phyloP scores from a whole-genome alignment of 1,284 basidiomycete genomes.

The Wallemia hederae region DNA sequence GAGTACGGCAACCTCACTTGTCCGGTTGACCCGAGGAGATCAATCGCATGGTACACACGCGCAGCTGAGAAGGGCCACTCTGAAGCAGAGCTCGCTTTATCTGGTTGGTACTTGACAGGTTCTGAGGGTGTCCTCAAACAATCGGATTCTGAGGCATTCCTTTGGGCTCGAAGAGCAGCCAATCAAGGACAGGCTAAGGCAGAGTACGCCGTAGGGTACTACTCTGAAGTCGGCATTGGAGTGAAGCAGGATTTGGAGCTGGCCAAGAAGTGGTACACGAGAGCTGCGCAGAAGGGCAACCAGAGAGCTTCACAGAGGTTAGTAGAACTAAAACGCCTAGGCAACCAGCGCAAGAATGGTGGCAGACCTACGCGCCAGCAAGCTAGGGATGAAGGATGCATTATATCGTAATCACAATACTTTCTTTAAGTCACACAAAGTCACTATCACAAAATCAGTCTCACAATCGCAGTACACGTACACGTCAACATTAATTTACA shows the following conservation, averaged over 20 bases:
- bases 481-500: not conserved
- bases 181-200: constrained; percentile 80
- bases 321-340: constrained; percentile 62
- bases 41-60: constrained; percentile 95
- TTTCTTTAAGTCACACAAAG: not conserved
- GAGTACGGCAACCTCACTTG: constrained; percentile 76
- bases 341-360: constrained; percentile 35
- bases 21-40: constrained; percentile 67
- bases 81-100: constrained; percentile 79
- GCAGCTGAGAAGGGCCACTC: constrained; percentile 84
- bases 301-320: constrained; percentile 79
- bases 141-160: constrained; percentile 84
- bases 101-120: constrained; percentile 90
- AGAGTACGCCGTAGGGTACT: constrained; percentile 89
- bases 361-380: constrained; percentile 67
- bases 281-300: constrained; percentile 80
- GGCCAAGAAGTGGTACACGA: constrained; percentile 96
- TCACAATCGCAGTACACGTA: not conserved
- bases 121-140: constrained; percentile 89
- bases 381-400: constrained; percentile 57
- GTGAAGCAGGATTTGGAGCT: constrained; percentile 84
- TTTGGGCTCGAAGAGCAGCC: constrained; percentile 79
- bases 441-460: not conserved
- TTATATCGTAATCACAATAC: constrained; percentile 27
- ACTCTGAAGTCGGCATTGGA: constrained; percentile 90